Base-by-base conservation (phyloP, 768 basidiomycete species). In the Boletus rubescentipes region DNA sequence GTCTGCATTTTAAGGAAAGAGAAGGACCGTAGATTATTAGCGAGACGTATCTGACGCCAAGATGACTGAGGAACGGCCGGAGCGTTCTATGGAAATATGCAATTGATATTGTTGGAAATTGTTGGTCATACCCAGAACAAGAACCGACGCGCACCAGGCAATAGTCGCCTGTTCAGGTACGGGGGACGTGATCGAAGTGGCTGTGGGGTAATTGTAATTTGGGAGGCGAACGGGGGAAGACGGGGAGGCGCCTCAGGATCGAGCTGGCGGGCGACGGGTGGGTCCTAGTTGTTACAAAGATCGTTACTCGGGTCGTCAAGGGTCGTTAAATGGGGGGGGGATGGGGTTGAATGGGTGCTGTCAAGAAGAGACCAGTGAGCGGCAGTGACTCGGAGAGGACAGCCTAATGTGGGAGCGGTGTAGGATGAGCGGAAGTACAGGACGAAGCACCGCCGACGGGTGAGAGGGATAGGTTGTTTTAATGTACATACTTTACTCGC, bases 21-120 rank as follows among this genome's bases (percentile, higher is more conserved):
- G 48, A 26, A 44, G 2, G 36, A 56, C 58, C 35, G 57, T 31
- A 51, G 61, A 61, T 41, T 57, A 59, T 52, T 32, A 57, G 61
- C 40, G 54, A 30, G 54, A 59, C 56, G 65, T 57, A 65, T 57
- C 50, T 62, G 56, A 46, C 46, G 63, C 51, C 61, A 59, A 66
- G 60, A 61, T 52, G 58, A 54, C 52, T 54, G 61, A 51, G 58
- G 57, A 52, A 54, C 57, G 63, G 60, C 66, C 55, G 64, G 67
- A 66, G 61, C 67, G 67, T 60, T 68, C 67, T 65, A 67, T 58
- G 20, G 59, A 61, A 65, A 68, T 68, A 68, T 68, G 68, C 53
- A 71, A 71, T 70, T 66, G 61, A 62, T 51, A 46, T 53, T 60
- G 68, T 70, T 69, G 67, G 68, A 69, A 69, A 69, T 69, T 49